Percentiles rank a stretch among this genome's conserved stretches.
phyloP scores from a whole-genome alignment of 345 rosid species.

The Isatis tinctoria region DNA sequence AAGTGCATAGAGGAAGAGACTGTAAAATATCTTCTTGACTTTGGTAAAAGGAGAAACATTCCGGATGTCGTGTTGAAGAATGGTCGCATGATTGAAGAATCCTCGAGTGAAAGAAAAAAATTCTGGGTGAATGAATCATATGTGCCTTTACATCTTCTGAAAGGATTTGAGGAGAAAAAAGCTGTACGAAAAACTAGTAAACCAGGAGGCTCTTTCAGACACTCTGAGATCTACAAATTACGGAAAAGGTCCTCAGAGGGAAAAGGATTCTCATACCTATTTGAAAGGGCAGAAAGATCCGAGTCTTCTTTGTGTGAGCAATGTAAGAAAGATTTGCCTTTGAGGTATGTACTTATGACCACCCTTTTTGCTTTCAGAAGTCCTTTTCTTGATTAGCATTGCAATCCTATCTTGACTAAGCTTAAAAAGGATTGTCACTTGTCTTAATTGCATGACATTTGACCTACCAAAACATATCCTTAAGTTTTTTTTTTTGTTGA shows the following conservation, averaged over 20 bases:
- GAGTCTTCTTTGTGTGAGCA: constrained; percentile 71
- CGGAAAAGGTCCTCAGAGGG: constrained; percentile 39
- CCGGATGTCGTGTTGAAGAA: constrained; percentile 68
- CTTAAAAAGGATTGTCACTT: background rate
- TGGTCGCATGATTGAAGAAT: constrained; percentile 71
- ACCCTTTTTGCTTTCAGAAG: constrained; percentile 4
- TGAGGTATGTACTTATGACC: constrained; percentile 47
- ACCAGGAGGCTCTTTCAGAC: constrained; percentile 39
- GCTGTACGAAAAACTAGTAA: constrained; percentile 54
- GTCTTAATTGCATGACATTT: constrained; percentile 12
- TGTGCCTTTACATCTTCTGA: constrained; percentile 91
- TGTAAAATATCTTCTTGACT: constrained; percentile 89
- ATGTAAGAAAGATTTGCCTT: constrained; percentile 68
- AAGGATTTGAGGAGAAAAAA: constrained; percentile 89
- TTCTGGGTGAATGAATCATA: constrained; percentile 77
- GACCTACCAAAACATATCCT: background rate
- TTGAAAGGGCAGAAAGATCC: constrained; percentile 69
- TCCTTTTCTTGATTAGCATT: constrained; percentile 8
- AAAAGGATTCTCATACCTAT: constrained; percentile 75
- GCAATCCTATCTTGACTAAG: background rate
- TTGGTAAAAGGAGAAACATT: constrained; percentile 88
- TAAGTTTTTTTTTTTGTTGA: background rate
- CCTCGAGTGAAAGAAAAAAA: constrained; percentile 83
- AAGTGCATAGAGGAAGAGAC: constrained; percentile 54
- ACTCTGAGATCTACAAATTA: constrained; percentile 31